A percentile compares a stretch with the other conserved stretches of the same genome.
Conservation (phyloP, 2,329 filamentous ascomycete species). For the Paraphoma sp. region DNA sequence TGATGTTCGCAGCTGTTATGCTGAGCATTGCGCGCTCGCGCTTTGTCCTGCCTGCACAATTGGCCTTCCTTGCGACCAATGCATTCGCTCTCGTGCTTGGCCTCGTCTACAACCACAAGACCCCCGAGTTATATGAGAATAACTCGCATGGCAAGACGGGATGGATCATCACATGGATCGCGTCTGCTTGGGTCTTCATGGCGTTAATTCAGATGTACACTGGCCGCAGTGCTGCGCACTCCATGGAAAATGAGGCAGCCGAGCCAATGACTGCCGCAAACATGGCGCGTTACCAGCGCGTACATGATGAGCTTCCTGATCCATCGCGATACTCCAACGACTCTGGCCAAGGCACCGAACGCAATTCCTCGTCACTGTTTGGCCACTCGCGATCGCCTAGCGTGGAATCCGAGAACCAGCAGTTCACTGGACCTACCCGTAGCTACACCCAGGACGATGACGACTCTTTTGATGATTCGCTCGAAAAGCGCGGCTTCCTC, state of each 20-base stretch:
- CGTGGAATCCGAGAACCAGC: constrained; percentile 53
- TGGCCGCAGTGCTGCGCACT: constrained; percentile 49
- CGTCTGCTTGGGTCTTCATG: constrained; percentile 73
- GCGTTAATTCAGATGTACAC: constrained; percentile 69
- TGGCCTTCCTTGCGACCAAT: constrained; percentile 57
- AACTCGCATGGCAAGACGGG: constrained; percentile 90
- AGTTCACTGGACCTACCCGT: constrained; percentile 47
- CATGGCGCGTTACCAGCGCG: constrained; percentile 49
- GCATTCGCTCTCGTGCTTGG: constrained; percentile 49
- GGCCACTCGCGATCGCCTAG: constrained; percentile 70
- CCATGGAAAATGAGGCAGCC: constrained; percentile 20
- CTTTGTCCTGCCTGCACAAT: constrained; percentile 72
- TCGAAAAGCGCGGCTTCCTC: constrained; percentile 56
- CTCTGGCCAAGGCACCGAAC: constrained; percentile 71
- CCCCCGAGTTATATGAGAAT: constrained; percentile 83
- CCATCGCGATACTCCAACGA: constrained; percentile 52
- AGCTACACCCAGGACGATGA: constrained; percentile 49
- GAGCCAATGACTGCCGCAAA: constrained; percentile 43
- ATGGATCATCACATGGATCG: constrained; percentile 80
- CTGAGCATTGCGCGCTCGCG: constrained; percentile 82
- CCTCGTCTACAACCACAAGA: constrained; percentile 73
- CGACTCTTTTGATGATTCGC: constrained; percentile 55
- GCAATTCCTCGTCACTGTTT: constrained; percentile 69
- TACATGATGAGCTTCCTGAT: constrained; percentile 35
- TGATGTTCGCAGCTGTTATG: constrained; percentile 71